A percentile compares a stretch with the other conserved stretches of the same genome.
These are phyloP conservation scores for Starmerella asiatica DNA, from an alignment of 805 yeast species.

Conservation along the genomic window DNA sequence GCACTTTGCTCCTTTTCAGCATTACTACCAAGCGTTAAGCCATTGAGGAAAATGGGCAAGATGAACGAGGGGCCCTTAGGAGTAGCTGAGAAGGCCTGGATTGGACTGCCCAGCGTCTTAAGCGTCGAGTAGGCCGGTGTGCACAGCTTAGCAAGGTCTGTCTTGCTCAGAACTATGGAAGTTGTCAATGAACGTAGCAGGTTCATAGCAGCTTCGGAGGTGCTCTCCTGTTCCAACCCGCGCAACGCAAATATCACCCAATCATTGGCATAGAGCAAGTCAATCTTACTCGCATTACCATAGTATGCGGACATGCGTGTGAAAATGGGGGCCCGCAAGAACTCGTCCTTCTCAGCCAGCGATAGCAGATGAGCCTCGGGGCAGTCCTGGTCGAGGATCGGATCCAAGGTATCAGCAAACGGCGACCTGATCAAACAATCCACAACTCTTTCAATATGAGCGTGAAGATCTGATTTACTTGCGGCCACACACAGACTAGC, in stretches of 20 bases:
- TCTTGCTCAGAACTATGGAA: slow-evolving; percentile 53
- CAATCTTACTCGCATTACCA: slow-evolving; percentile 26
- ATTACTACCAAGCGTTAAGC: slow-evolving; percentile 81
- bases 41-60: slow-evolving; percentile 84
- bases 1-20: slow-evolving; percentile 81
- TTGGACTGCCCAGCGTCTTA: slow-evolving; percentile 45
- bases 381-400: slow-evolving; percentile 47
- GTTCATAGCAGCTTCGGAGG: slow-evolving; percentile 40
- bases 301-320: slow-evolving; percentile 63
- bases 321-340: slow-evolving; percentile 35
- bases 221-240: slow-evolving; percentile 51
- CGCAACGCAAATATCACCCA: slow-evolving; percentile 53
- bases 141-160: slow-evolving; percentile 60
- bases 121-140: slow-evolving; percentile 70
- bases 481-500: slow-evolving; percentile 28
- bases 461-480: slow-evolving; percentile 14
- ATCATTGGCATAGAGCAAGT: slow-evolving; percentile 59
- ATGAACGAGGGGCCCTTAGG: slow-evolving; percentile 77
- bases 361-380: slow-evolving; percentile 46
- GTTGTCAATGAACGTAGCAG: slow-evolving; percentile 50
- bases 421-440: slow-evolving; percentile 45
- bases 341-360: slow-evolving; percentile 63
- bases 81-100: slow-evolving; percentile 49
- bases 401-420: slow-evolving; percentile 37
- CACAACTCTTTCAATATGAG: slow-evolving; percentile 55